A percentile compares a stretch with the other conserved stretches of the same genome.
These are phyloP conservation scores for Colletotrichum lupini DNA, from an alignment of 2,329 filamentous ascomycete species.

Conservation along the genomic window DNA sequence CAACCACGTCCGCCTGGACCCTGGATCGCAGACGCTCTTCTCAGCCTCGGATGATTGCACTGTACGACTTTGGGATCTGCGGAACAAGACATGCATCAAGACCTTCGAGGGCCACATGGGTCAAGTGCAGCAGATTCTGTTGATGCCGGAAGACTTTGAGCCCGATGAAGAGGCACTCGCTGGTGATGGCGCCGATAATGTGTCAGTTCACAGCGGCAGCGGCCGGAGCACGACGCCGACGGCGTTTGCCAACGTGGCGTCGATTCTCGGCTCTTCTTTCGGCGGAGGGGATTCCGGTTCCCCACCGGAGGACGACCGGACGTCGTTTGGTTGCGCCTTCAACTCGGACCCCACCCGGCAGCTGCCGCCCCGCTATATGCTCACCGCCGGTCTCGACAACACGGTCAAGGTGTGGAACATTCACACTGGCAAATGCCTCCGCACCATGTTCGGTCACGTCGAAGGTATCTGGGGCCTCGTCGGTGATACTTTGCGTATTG, in stretches of 20 bases:
- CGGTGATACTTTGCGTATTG: conserved; percentile 87
- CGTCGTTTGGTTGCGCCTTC: conserved; percentile 72
- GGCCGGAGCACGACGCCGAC: conserved; percentile 56
- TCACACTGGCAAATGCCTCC: conserved; percentile 81
- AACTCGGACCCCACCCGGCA: conserved; percentile 70
- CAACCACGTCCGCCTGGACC: conserved; percentile 92
- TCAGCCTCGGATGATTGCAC: conserved; percentile 95
- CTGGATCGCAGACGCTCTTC: conserved; percentile 83
- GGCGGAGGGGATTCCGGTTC: conserved; percentile 34
- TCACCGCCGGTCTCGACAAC: conserved; percentile 90
- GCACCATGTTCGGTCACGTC: conserved; percentile 95
- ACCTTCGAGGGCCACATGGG: conserved; percentile 91
- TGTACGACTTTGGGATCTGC: conserved; percentile 92
- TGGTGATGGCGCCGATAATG: conserved; percentile 64
- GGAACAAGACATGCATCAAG: conserved; percentile 79
- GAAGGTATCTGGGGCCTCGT: conserved; percentile 96
- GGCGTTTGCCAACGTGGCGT: conserved; percentile 36
- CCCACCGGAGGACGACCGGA: conserved; percentile 56
- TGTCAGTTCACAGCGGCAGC: conserved; percentile 62
- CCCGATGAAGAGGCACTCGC: conserved; percentile 74
- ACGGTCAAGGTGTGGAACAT: conserved; percentile 87
- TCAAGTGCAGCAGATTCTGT: conserved; percentile 91
- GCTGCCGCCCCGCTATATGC: conserved; percentile 87
- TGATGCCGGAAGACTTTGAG: conserved; percentile 88
- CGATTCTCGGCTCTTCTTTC: conserved; percentile 38